Evolutionary conservation across 2,329 filamentous ascomycete genomes (phyloP), one percentile per base, ranked within the genome.

Genomic region (Talaromyces funiculosus): DNA sequence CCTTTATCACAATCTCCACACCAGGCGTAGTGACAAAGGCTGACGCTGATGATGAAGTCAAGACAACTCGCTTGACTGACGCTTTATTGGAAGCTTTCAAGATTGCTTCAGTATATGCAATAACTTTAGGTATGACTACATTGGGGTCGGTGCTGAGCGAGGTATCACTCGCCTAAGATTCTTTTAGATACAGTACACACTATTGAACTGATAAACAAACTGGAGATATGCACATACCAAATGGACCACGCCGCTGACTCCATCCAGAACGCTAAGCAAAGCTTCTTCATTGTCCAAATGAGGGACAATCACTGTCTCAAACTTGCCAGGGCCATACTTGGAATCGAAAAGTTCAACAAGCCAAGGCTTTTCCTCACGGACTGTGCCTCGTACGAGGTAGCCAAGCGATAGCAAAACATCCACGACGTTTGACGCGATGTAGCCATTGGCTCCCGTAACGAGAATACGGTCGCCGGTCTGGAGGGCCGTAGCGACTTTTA

Each of bases 391-490:
- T 5, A 82, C 78, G 7, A 65, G 64, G 64, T 75, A 81, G 14
- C 78, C 78, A 3, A 69, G 67, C 1, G 71, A 59, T 18, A 82
- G 70, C 10, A 82, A 68, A 14, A 75, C 67, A n/a, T 77, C 66
- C 33, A 71, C 67, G 3, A 79, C 67, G 45, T 82, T 76, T 6
- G 73, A 73, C 26, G 69, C 79, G 24, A 82, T 71, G 64, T 75
- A 80, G 35, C 80, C 79, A 53, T 75, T 81, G 1, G 71, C 75
- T 6, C 80, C 79, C 0, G 79, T 81, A 14, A 82, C 73, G 3
- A 82, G 73, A 29, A 81, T 67, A 43, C 62, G 64, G 2, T 71
- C 72, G 9, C 70, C 72, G 5, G 60, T 45, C 7, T 68, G 67
- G 26, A 76, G 69, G 14, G 58, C 43, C 4, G 60, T 60, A 38